Evolutionary conservation across 78 protist genomes (phyloP).

Genomic region (Cavenderia fasciculata): DNA sequence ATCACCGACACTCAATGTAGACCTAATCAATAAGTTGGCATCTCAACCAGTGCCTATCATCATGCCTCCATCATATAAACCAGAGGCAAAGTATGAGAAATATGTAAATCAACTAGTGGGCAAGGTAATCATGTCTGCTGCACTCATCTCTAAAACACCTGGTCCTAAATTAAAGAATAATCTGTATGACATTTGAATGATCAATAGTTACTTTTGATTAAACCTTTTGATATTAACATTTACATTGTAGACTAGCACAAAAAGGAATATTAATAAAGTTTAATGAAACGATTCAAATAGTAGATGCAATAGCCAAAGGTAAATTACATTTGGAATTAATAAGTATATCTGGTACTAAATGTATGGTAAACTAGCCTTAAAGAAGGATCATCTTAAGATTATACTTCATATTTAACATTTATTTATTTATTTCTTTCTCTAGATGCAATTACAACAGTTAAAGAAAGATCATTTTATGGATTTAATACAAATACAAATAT

Average conservation of each 20-base stretch:
- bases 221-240: not conserved
- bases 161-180: slow-evolving; percentile 50
- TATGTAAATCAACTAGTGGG: slow-evolving; percentile 70
- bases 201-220: not conserved
- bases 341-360: slow-evolving; percentile 59
- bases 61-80: slow-evolving; percentile 70
- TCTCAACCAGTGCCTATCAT: slow-evolving; percentile 42
- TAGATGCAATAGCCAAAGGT: slow-evolving; percentile 41
- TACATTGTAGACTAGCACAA: slow-evolving; percentile 29
- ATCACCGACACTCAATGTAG: slow-evolving; percentile 15
- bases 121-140: slow-evolving; percentile 71
- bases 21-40: slow-evolving; percentile 40
- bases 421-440: not conserved
- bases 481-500: slow-evolving; percentile 45
- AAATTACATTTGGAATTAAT: slow-evolving; percentile 34
- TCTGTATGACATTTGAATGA: slow-evolving; percentile 3
- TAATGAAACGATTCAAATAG: slow-evolving; percentile 37
- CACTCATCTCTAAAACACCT: slow-evolving; percentile 36
- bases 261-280: slow-evolving; percentile 58
- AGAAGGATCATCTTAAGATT: not conserved
- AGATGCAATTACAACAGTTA: slow-evolving; percentile 67
- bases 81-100: slow-evolving; percentile 71
- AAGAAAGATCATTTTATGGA: slow-evolving; percentile 61
- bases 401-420: not conserved
- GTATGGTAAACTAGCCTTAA: not conserved